Percentiles rank a stretch among this genome's conserved stretches.
These are phyloP conservation scores for Pseudogymnoascus destructans DNA, from an alignment of 2,329 filamentous ascomycete species.

Conservation along the genomic window DNA sequence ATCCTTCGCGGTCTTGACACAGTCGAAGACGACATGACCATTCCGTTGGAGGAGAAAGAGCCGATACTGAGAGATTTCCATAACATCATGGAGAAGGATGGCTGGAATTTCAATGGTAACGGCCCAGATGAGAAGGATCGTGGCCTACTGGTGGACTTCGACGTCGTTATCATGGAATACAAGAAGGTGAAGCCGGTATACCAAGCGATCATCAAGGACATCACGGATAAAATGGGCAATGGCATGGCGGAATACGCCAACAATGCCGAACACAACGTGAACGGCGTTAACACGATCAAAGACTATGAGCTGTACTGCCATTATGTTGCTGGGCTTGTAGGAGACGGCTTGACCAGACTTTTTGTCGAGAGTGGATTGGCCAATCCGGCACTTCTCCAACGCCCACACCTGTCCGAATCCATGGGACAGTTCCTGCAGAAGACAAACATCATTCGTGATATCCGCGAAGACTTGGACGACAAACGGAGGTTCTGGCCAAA, in stretches of 20 bases:
- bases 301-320: conserved; percentile 26
- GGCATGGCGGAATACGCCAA: conserved; percentile 89
- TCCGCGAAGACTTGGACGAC: conserved; percentile 75
- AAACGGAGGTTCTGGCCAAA: conserved; percentile 80
- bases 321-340: conserved; percentile 89
- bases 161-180: conserved; percentile 69
- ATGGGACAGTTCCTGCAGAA: conserved; percentile 95
- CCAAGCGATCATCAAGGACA: conserved; percentile 74
- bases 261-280: conserved; percentile 55
- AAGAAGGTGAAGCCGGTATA: conserved; percentile 75
- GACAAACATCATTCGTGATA: conserved; percentile 91
- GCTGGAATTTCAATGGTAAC: conserved; percentile 73
- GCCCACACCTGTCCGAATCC: conserved; percentile 68
- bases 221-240: conserved; percentile 83
- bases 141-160: conserved; percentile 77
- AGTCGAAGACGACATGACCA: conserved; percentile 90
- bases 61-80: conserved; percentile 71
- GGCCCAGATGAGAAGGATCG: conserved; percentile 68
- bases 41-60: conserved; percentile 65
- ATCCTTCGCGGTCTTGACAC: conserved; percentile 81
- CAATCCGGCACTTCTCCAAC: conserved; percentile 65
- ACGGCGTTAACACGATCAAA: conserved; percentile 8
- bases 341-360: conserved; percentile 74
- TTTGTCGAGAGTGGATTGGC: conserved; percentile 77
- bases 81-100: conserved; percentile 60